Evolutionary conservation across 2,329 filamentous ascomycete species (phyloP), one percentile per base, ranked within the genome.

Genomic region (Alternaria angustiovoidea): DNA sequence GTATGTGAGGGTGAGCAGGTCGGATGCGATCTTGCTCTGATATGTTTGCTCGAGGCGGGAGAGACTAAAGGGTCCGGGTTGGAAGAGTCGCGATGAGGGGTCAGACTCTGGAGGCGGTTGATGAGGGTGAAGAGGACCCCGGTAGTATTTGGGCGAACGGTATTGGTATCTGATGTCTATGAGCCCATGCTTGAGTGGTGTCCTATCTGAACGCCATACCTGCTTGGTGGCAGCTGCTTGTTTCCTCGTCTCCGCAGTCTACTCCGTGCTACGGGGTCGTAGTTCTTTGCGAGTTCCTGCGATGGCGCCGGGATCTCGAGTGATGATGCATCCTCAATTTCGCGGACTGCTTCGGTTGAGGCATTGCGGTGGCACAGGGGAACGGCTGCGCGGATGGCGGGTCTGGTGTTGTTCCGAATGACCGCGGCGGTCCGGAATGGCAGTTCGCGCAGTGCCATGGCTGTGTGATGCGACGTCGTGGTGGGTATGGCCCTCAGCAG

Each of bases 71-170:
- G 95, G 95, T 0, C 95, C 95, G 0, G 95, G 94, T 26, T 91
- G 85, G 79, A 95, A 99, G 75, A 93, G 85, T 75, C 95, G 91
- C 60, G 95, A 97, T 28, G 90, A 87, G 1, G 94, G 94, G 73
- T 97, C 92, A 64, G 94, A 95, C 52, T 89, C 87, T 39, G 89
- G 86, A n/a, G 93, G 94, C 60, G 93, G 91, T 82, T 97, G 93
- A 73, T 97, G 89, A 51, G 95, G 95, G 78, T 98, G 94, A 24
- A 98, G 85, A 65, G 94, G 94, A 57, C 95, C 95, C 74, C 94
- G 92, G 80, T 97, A 89, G 86, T 94, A 99, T 82, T 94, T 95
- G 65, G 95, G 95, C 51, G 94, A 90, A 66, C 94, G 93, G 80
- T 91, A 98, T 81, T 96, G 92, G 82, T 98, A 99, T 85, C 94